These are phyloP conservation scores for Talaromyces wortmannii DNA, from an alignment of 495 filamentous ascomycete genomes.

Conservation along the genomic window DNA sequence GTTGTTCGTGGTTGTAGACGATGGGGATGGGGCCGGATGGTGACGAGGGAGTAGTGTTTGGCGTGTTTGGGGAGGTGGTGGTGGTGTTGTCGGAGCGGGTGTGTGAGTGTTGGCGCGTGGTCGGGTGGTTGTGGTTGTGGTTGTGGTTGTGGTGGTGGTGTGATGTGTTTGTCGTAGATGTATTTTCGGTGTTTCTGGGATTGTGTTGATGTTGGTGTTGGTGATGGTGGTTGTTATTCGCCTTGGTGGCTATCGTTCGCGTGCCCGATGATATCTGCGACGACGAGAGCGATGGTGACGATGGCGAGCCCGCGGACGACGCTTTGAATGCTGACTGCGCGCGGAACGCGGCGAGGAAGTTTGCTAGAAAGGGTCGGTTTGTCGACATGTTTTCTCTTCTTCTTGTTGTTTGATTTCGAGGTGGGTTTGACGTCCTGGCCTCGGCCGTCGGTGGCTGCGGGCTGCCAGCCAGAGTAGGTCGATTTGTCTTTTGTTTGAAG, in stretches of 20 bases:
- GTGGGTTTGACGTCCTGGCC: background rate
- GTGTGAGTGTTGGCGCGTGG: conserved; percentile 12
- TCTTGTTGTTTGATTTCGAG: background rate
- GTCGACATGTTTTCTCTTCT: conserved; percentile 38
- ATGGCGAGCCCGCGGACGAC: conserved; percentile 19
- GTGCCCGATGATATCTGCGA: conserved; percentile 31
- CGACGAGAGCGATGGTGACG: conserved; percentile 22
- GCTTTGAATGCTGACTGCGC: conserved; percentile 48
- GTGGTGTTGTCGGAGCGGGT: conserved; percentile 9
- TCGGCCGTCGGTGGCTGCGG: background rate
- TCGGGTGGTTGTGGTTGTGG: conserved; percentile 15
- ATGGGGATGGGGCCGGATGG: conserved; percentile 21
- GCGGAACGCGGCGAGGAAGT: conserved; percentile 81
- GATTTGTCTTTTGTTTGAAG: too few species aligned
- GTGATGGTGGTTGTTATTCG: conserved; percentile 8
- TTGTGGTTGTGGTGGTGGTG: conserved; percentile 19
- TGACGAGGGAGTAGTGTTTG: conserved; percentile 5
- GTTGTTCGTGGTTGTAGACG: conserved; percentile 27
- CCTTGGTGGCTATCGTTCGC: conserved; percentile 37
- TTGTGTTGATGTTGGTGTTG: conserved; percentile 11
- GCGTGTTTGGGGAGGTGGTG: conserved; percentile 13
- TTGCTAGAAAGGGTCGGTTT: conserved; percentile 77
- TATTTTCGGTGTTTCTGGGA: conserved; percentile 11
- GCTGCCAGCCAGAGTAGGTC: too few species aligned
- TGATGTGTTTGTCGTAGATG: conserved; percentile 12